phyloP scores from a whole-genome alignment of 805 yeast genomes.

The Scheffersomyces stipitis region DNA sequence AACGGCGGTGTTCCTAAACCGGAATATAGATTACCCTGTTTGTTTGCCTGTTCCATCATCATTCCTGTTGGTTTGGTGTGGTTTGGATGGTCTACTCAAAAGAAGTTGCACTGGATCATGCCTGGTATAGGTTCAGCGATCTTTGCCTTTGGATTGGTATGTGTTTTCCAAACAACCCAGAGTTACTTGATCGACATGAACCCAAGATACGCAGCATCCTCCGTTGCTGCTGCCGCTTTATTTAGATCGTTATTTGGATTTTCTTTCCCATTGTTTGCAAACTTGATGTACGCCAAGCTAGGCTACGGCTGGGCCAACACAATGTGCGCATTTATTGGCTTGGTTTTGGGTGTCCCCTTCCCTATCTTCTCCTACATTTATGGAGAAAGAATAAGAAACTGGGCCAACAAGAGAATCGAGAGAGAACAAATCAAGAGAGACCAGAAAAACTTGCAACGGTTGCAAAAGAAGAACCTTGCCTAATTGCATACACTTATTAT shows the following conservation, averaged over 20 bases:
- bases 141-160: slow-evolving; percentile 58
- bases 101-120: slow-evolving; percentile 58
- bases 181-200: slow-evolving; percentile 72
- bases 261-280: slow-evolving; percentile 65
- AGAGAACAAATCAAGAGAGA: slow-evolving; percentile 46
- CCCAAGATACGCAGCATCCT: slow-evolving; percentile 66
- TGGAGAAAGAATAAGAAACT: slow-evolving; percentile 58
- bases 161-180: slow-evolving; percentile 68
- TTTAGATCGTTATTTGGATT: slow-evolving; percentile 69
- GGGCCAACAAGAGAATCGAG: slow-evolving; percentile 56
- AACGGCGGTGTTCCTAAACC: slow-evolving; percentile 60
- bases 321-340: slow-evolving; percentile 55
- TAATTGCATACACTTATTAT: too few relatives aligned
- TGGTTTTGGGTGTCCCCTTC: slow-evolving; percentile 64
- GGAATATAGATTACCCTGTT: slow-evolving; percentile 56
- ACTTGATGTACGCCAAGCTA: slow-evolving; percentile 51
- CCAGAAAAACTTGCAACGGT: slow-evolving; percentile 37
- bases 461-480: slow-evolving; percentile 18
- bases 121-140: slow-evolving; percentile 61
- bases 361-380: slow-evolving; percentile 56
- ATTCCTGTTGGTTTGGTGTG: slow-evolving; percentile 63
- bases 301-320: slow-evolving; percentile 76
- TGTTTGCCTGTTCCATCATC: slow-evolving; percentile 49
- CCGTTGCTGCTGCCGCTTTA: slow-evolving; percentile 67
- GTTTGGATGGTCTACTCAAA: slow-evolving; percentile 72